Evolutionary conservation across 2,329 filamentous ascomycete genomes (phyloP).

Genomic region (Fusarium irregulare): DNA sequence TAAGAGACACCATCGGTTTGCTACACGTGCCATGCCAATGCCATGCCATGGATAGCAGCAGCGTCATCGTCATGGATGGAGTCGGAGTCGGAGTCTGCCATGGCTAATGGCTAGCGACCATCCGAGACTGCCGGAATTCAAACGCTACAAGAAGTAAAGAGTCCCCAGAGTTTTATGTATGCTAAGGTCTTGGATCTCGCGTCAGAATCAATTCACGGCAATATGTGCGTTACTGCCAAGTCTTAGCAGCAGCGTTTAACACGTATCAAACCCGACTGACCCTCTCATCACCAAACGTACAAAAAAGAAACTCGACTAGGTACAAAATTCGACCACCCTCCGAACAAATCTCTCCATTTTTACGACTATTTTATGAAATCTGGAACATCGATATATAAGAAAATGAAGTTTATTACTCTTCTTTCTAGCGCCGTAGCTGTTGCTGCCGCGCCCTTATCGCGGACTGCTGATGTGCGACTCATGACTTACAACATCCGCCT

Average conservation of each 20-base stretch:
- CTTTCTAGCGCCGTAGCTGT: constrained; percentile 23
- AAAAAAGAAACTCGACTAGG: not conserved
- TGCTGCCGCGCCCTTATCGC: constrained; percentile 21
- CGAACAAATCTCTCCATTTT: not conserved
- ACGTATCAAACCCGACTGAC: not conserved
- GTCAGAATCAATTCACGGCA: not conserved
- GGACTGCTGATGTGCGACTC: constrained; percentile 58
- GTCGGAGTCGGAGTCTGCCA: not conserved
- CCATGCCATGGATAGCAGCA: not conserved
- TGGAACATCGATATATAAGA: not conserved
- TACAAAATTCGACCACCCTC: not conserved
- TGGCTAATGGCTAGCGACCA: not conserved
- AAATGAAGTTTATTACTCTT: constrained; percentile 36
- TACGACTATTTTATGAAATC: not conserved
- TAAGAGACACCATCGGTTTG: not conserved
- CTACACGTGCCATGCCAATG: not conserved
- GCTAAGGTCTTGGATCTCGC: not conserved
- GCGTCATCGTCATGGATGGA: constrained; percentile 3
- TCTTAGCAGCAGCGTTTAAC: not conserved
- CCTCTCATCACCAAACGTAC: not conserved
- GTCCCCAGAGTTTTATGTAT: not conserved
- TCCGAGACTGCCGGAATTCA: not conserved
- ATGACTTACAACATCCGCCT: constrained; percentile 74
- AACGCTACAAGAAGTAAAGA: not conserved
- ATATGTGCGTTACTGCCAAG: not conserved